Percentiles rank a stretch among this genome's conserved stretches.
These are phyloP conservation scores for Trichocomaceae sp. DNA, from an alignment of 2,329 filamentous ascomycete genomes.

Conservation along the genomic window DNA sequence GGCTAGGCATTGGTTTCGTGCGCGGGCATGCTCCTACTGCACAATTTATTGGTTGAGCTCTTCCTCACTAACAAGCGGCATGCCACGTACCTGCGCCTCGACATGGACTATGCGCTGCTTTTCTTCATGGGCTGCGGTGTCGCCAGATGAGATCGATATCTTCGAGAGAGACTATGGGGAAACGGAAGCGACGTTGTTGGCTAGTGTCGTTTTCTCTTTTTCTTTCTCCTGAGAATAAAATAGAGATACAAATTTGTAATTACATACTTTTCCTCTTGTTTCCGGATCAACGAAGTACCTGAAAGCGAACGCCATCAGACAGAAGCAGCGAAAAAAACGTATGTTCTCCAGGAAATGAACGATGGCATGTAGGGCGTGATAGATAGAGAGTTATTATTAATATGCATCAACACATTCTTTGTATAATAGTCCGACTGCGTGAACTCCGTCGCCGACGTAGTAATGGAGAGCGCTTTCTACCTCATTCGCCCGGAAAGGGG, in stretches of 20 bases:
- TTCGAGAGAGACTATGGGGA: slow-evolving; percentile 45
- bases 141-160: slow-evolving; percentile 47
- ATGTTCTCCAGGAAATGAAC: slow-evolving; percentile 33
- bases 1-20: background rate
- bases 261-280: slow-evolving; percentile 29
- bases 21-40: slow-evolving; percentile 19
- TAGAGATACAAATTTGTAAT: background rate
- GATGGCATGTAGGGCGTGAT: slow-evolving; percentile 34
- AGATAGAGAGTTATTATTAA: slow-evolving; percentile 13
- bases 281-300: slow-evolving; percentile 32
- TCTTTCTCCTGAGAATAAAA: background rate
- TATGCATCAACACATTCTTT: background rate
- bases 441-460: slow-evolving; percentile 29
- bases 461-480: slow-evolving; percentile 34
- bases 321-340: slow-evolving; percentile 35
- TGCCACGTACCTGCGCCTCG: slow-evolving; percentile 30
- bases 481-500: slow-evolving; percentile 19
- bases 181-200: background rate
- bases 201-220: too few relatives aligned
- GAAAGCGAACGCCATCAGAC: slow-evolving; percentile 29
- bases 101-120: slow-evolving; percentile 34
- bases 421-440: background rate
- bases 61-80: slow-evolving; percentile 18
- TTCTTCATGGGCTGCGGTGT: slow-evolving; percentile 33
- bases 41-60: slow-evolving; percentile 18